A percentile compares a stretch with the other conserved stretches of the same genome.
phyloP scores from a whole-genome alignment of 257 asterid genomes.

The Verbena officinalis region DNA sequence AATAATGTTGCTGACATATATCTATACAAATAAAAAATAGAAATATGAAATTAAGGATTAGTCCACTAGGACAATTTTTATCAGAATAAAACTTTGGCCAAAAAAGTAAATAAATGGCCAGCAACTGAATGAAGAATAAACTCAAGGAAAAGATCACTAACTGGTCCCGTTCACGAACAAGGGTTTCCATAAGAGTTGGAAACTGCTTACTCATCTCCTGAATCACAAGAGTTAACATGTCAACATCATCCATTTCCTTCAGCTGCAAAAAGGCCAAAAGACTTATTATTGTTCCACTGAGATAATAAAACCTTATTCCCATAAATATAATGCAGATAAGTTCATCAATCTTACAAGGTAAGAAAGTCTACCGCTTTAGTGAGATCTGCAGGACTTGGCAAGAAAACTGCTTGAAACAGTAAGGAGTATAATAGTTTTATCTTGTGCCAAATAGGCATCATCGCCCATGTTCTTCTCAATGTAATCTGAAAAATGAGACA shows the following conservation, averaged over 20 bases:
- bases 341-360: conserved; percentile 9
- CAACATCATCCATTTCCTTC: conserved; percentile 93
- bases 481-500: conserved; percentile 56
- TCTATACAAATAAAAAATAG: conserved; percentile 38
- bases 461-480: conserved; percentile 83
- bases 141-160: conserved; percentile 37
- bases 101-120: not conserved
- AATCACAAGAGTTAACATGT: conserved; percentile 87
- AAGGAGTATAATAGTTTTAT: conserved; percentile 65
- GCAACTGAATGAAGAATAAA: not conserved
- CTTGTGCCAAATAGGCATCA: conserved; percentile 95
- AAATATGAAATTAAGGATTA: not conserved
- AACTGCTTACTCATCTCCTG: conserved; percentile 93
- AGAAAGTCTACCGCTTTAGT: conserved; percentile 55
- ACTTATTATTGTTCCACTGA: conserved; percentile 6
- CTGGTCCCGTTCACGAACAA: conserved; percentile 94
- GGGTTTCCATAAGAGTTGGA: conserved; percentile 95
- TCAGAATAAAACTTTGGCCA: not conserved
- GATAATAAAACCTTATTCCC: conserved; percentile 10
- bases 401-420: conserved; percentile 81
- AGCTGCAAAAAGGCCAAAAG: conserved; percentile 58
- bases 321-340: conserved; percentile 16
- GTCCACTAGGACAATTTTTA: conserved; percentile 10
- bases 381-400: conserved; percentile 74
- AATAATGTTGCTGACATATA: conserved; percentile 77